These are phyloP conservation scores for Reutealis trisperma DNA, from an alignment of 345 rosid species.

Conservation along the genomic window DNA sequence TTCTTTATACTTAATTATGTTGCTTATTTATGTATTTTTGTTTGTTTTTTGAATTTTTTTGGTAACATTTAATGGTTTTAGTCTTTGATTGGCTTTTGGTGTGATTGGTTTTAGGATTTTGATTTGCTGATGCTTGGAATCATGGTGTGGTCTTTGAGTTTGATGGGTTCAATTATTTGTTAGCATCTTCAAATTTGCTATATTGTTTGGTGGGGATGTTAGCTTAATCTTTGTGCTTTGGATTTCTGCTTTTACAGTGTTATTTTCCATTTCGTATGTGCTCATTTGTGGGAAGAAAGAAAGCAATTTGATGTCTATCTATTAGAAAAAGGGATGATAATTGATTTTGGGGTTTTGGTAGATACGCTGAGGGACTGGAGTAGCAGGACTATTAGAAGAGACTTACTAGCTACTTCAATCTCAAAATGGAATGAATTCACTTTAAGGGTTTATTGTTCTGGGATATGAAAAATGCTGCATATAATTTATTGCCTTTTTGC, in stretches of 20 bases:
- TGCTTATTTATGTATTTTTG: background rate
- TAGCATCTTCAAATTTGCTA: background rate
- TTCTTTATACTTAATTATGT: background rate
- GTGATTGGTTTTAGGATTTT: slow-evolving; percentile 7
- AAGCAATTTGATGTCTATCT: background rate
- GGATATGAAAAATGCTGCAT: background rate
- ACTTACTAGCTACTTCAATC: background rate
- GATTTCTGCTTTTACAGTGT: background rate
- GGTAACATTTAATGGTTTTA: slow-evolving; percentile 15
- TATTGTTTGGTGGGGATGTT: background rate
- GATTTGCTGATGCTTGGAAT: background rate
- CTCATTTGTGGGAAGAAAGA: background rate
- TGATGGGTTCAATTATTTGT: slow-evolving; percentile 1
- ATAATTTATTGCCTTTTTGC: background rate
- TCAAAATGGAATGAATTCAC: background rate
- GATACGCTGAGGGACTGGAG: background rate
- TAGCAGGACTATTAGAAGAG: background rate
- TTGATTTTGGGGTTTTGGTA: background rate
- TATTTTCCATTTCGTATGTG: background rate
- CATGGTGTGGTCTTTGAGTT: background rate
- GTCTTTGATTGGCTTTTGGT: slow-evolving; percentile 6
- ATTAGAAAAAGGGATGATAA: background rate
- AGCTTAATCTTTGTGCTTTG: background rate
- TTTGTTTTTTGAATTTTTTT: slow-evolving; percentile 2
- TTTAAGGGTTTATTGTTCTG: background rate